phyloP scores from a whole-genome alignment of 2,329 filamentous ascomycete species.

The Fusarium praegraminearum region DNA sequence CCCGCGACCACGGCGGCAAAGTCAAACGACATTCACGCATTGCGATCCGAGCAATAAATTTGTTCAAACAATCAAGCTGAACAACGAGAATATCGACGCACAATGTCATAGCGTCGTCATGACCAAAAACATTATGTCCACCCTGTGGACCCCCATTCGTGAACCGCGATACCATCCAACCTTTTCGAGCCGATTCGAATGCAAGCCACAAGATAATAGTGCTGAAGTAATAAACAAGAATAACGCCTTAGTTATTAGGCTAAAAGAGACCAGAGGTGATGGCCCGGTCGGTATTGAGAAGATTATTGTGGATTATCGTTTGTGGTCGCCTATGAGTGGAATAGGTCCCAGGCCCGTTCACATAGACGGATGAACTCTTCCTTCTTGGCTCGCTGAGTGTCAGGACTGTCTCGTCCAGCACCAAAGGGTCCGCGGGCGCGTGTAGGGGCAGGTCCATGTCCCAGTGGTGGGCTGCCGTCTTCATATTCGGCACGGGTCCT shows the following conservation, averaged over 20 bases:
- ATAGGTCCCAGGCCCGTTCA: constrained; percentile 93
- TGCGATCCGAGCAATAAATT: constrained; percentile 3
- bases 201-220: constrained; percentile 39
- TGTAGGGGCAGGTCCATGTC: constrained; percentile 73
- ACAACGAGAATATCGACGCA: constrained; percentile 39
- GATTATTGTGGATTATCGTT: constrained; percentile 34
- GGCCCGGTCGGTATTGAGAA: constrained; percentile 34
- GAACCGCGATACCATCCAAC: constrained; percentile 35
- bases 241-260: constrained; percentile 29
- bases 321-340: constrained; percentile 77
- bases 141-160: constrained; percentile 32
- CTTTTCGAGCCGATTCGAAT: constrained; percentile 40
- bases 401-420: constrained; percentile 84
- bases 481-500: constrained; percentile 92
- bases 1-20: constrained; percentile 1
- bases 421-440: constrained; percentile 77
- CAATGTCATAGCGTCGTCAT: constrained; percentile 46
- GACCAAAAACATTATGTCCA: constrained; percentile 47
- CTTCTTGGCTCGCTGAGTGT: constrained; percentile 86
- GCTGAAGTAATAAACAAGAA: constrained; percentile 45
- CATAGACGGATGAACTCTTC: constrained; percentile 92
- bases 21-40: constrained; percentile 12
- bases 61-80: constrained; percentile 8
- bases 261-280: constrained; percentile 15
- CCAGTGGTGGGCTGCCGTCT: constrained; percentile 88